These are phyloP conservation scores for Melaleuca alternifolia DNA, from an alignment of 345 rosid species.

Conservation along the genomic window DNA sequence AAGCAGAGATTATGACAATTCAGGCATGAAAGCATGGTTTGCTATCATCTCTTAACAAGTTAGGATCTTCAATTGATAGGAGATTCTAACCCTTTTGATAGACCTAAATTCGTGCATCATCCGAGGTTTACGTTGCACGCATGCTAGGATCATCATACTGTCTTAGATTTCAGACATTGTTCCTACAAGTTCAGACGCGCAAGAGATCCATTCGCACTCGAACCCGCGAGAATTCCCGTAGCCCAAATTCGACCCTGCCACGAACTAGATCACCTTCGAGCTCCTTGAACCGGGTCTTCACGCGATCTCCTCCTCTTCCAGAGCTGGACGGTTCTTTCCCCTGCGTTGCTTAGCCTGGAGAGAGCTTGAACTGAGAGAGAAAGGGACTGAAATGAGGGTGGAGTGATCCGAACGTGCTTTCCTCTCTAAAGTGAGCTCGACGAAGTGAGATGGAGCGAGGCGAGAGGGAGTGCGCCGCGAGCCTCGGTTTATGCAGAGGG, in stretches of 20 bases:
- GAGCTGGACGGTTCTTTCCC: not conserved
- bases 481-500: too few species aligned
- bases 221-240: not conserved
- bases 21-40: not conserved
- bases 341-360: not conserved
- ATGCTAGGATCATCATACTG: not conserved
- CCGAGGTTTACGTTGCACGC: not conserved
- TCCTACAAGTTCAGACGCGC: not conserved
- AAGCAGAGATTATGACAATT: not conserved
- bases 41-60: not conserved
- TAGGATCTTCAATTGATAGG: not conserved
- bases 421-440: not conserved
- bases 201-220: not conserved
- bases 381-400: not conserved
- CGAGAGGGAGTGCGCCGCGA: too few species aligned
- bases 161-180: not conserved
- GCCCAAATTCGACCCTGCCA: not conserved
- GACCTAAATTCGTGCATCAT: not conserved
- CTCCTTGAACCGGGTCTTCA: not conserved
- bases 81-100: not conserved
- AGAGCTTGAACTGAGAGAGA: not conserved
- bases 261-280: not conserved
- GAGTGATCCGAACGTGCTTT: not conserved
- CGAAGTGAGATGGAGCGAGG: not conserved
- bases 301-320: not conserved